phyloP scores from a whole-genome alignment of 805 yeast species.

The Sungouiozyma ichnusensis region DNA sequence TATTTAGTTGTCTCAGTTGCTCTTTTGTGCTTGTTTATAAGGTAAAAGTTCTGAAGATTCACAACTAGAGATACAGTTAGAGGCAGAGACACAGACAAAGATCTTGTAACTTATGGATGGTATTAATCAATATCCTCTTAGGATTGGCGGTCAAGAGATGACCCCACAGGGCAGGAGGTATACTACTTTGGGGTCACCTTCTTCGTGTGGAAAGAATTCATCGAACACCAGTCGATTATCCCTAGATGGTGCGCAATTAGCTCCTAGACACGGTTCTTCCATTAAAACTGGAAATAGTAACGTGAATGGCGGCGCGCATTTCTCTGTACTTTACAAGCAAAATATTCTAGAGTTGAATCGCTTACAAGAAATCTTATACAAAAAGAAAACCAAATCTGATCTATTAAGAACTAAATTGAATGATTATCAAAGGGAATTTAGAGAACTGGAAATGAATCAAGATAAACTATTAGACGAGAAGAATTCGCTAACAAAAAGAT shows the following conservation, averaged over 20 bases:
- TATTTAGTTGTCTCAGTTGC: no score
- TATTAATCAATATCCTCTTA: no score
- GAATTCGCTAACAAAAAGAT: constrained; percentile 16
- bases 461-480: constrained; percentile 23
- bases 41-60: no score
- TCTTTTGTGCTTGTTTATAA: no score
- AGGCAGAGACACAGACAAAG: no score
- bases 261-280: background rate
- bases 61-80: no score
- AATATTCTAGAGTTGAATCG: constrained; percentile 24
- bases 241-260: background rate
- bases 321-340: constrained; percentile 25
- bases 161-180: background rate
- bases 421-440: constrained; percentile 12
- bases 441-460: constrained; percentile 18
- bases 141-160: background rate
- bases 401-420: constrained; percentile 16
- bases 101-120: no score
- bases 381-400: constrained; percentile 19
- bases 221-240: background rate
- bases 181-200: background rate
- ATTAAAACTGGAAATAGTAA: background rate
- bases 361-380: constrained; percentile 18
- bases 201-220: background rate
- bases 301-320: constrained; percentile 5